Evolutionary conservation across 2,329 filamentous ascomycete genomes (phyloP).

Genomic region (Aspergillus brunneoviolaceus): DNA sequence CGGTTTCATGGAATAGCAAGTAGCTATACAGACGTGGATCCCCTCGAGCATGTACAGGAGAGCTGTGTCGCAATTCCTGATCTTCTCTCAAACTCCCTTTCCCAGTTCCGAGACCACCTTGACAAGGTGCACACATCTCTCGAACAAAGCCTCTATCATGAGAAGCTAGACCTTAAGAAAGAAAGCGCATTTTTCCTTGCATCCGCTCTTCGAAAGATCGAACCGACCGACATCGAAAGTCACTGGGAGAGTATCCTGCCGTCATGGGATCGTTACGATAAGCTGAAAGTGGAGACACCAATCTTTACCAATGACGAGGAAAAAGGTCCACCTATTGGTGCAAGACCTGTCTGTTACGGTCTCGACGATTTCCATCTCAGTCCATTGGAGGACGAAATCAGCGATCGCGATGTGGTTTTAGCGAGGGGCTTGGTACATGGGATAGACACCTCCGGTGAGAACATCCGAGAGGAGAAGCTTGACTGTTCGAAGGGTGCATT

Average conservation of each 20-base stretch:
- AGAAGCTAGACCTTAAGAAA: slow-evolving; percentile 37
- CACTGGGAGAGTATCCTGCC: slow-evolving; percentile 23
- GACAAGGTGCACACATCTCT: slow-evolving; percentile 12
- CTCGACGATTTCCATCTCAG: not conserved
- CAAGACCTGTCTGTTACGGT: slow-evolving; percentile 8
- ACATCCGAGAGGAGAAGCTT: not conserved
- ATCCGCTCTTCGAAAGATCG: slow-evolving; percentile 25
- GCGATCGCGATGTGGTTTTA: not conserved
- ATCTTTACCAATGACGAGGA: slow-evolving; percentile 47
- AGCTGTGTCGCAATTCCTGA: slow-evolving; percentile 13
- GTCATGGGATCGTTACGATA: slow-evolving; percentile 20
- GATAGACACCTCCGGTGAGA: not conserved
- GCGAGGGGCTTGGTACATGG: not conserved
- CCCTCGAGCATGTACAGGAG: slow-evolving; percentile 19
- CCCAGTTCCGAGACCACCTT: slow-evolving; percentile 17
- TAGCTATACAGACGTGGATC: slow-evolving; percentile 35
- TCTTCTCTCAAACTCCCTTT: slow-evolving; percentile 16
- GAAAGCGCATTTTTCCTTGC: slow-evolving; percentile 32
- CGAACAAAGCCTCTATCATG: slow-evolving; percentile 19
- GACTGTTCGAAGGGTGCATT: not conserved
- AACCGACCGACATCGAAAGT: slow-evolving; percentile 11
- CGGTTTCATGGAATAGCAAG: slow-evolving; percentile 45
- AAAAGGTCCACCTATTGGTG: slow-evolving; percentile 45
- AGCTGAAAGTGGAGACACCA: slow-evolving; percentile 48
- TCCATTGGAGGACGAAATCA: not conserved